Base-by-base conservation (phyloP, 352 stramenopile genomes). In the Hyaloperonospora arabidopsidis region DNA sequence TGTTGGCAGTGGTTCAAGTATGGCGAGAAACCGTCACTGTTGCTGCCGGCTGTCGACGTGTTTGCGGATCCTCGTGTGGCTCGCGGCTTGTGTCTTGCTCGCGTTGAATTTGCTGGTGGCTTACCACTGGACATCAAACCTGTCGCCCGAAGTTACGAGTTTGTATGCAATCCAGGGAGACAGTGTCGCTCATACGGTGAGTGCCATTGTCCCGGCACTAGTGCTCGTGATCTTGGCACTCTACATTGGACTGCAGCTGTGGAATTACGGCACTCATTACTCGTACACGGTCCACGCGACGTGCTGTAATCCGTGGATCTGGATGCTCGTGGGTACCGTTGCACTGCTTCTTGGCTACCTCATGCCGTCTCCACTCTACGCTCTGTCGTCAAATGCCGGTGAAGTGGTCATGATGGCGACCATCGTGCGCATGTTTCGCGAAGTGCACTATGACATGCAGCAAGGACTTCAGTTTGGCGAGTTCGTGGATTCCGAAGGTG, bases 251-350 rank as follows among this genome's bases (percentile, higher is more conserved):
- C 56, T 93, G 2, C 63, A 74, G 46, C 54, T 93, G 23, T 93
- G 82, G 82, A 90, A 90, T 49, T 93, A 93, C 55, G 82, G 82
- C 60, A 89, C 75, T 38, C 84, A 88, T 50, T 87, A 90, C 72
- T 87, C 82, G 35, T 93, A 87, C 63, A 87, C 83, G 55, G 75
- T 93, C 23, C 76, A 93, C 45, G 80, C 79, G 7, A 90, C 79
- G 54, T 88, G 79, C 61, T 93, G 88, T 52, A 93, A 93, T 51
- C 79, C 82, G 45, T 93, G 82, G 82, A 90, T 93, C 63, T 93
- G 78, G 76, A 93, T 93, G 79, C 67, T 93, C 14, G 76, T 93
- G 13, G 82, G 82, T 11, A 79, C 82, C 1, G 47, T 87, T 32
- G 65, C 68, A 2, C 59, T 93, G n/a, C 71, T 89, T 38, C 45